These are phyloP conservation scores for Starmerella ratchasimensis DNA, from an alignment of 805 yeast species.

Conservation along the genomic window DNA sequence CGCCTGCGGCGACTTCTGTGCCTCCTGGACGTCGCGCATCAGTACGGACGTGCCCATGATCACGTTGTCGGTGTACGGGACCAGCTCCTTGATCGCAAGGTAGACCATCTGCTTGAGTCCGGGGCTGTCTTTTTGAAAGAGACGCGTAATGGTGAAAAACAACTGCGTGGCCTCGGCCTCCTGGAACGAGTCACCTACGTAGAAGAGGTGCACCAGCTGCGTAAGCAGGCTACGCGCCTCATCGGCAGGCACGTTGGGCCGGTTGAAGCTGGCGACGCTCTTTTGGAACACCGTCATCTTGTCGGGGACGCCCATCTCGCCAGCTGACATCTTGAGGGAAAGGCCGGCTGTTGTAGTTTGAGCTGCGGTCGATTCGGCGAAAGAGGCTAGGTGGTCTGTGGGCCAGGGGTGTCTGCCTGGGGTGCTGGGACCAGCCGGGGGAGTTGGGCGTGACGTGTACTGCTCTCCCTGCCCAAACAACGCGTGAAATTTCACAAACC, in stretches of 20 bases:
- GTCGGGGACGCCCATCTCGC: constrained; percentile 65
- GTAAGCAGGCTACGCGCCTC: constrained; percentile 75
- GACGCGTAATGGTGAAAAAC: constrained; percentile 84
- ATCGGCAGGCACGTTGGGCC: constrained; percentile 75
- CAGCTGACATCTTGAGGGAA: constrained; percentile 22
- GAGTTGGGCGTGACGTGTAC: too few relatives aligned
- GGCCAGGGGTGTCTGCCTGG: too few relatives aligned
- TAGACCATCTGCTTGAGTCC: constrained; percentile 84
- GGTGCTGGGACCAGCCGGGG: too few relatives aligned
- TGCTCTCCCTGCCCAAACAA: too few relatives aligned
- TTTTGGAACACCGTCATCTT: constrained; percentile 96
- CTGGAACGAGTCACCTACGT: constrained; percentile 79
- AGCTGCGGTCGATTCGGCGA: too few relatives aligned
- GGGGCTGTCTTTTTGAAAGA: constrained; percentile 83
- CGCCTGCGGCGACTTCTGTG: constrained; percentile 24
- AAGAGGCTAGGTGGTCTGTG: too few relatives aligned
- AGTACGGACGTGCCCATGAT: constrained; percentile 96
- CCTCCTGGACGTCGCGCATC: constrained; percentile 93
- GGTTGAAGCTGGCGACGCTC: constrained; percentile 83
- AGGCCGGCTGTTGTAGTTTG: neutral
- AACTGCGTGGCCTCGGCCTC: constrained; percentile 79
- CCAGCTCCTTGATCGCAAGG: constrained; percentile 82
- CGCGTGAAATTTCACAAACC: too few relatives aligned
- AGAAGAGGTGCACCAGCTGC: constrained; percentile 65
- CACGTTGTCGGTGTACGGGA: constrained; percentile 73